Conservation (phyloP, 768 basidiomycete genomes). For the Lactifluus piperatus region DNA sequence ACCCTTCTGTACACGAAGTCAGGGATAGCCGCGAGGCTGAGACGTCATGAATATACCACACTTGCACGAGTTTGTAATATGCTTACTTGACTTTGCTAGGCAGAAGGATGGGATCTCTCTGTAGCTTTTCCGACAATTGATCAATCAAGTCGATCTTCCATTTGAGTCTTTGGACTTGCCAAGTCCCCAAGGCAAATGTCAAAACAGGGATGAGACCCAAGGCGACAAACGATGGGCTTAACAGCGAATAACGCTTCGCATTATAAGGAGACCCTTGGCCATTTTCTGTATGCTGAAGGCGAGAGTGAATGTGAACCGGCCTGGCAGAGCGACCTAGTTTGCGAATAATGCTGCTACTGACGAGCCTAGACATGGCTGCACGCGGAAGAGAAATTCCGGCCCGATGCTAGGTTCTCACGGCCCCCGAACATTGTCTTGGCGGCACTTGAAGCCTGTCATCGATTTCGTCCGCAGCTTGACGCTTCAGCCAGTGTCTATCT, state of each 20-base stretch:
- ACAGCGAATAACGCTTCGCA: conserved; percentile 48
- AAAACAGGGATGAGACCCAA: conserved; percentile 84
- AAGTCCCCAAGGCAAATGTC: conserved; percentile 82
- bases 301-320: background rate
- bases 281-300: conserved; percentile 12
- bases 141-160: conserved; percentile 96
- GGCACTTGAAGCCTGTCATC: background rate
- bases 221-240: conserved; percentile 63
- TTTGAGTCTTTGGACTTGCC: conserved; percentile 88
- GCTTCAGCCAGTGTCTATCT: background rate
- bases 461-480: conserved; percentile 5
- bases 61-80: conserved; percentile 8
- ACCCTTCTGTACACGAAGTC: conserved; percentile 91
- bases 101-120: conserved; percentile 65
- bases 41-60: conserved; percentile 20
- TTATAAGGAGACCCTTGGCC: conserved; percentile 33
- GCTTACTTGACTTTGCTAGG: conserved; percentile 84
- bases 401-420: background rate
- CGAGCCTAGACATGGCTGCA: conserved; percentile 1
- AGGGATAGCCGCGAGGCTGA: conserved; percentile 64
- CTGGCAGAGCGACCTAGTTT: conserved; percentile 1
- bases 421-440: background rate
- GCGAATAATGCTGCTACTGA: background rate
- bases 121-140: conserved; percentile 84
- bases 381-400: conserved; percentile 1